Conservation (phyloP, 75 land plant species). For the Chamaecyparis obtusa region DNA sequence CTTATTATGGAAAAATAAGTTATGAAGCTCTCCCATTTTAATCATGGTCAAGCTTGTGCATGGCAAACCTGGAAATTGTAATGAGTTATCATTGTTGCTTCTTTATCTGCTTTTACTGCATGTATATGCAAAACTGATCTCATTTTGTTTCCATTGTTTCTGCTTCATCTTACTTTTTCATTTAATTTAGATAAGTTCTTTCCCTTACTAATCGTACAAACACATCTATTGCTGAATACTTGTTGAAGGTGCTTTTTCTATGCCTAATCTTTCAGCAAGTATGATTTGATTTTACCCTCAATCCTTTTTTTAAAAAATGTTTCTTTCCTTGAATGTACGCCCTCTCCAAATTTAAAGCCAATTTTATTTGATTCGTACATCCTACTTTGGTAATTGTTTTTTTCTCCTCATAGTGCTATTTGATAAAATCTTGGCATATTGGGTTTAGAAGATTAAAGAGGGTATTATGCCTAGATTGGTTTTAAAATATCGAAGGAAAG, state of each 20-base stretch:
- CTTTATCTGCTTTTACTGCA: neutral
- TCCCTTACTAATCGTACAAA: neutral
- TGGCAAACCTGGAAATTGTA: neutral
- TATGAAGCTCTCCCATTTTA: neutral
- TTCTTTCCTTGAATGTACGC: neutral
- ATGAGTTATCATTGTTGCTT: neutral
- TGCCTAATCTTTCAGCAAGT: neutral
- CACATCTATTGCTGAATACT: neutral
- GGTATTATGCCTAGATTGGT: too few species aligned
- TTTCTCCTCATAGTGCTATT: neutral
- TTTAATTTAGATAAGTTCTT: neutral
- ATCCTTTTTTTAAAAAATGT: neutral
- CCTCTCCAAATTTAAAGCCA: neutral
- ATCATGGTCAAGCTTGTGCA: neutral
- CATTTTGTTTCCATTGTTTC: neutral
- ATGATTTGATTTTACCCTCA: neutral
- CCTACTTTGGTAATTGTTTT: too few species aligned
- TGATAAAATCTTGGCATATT: neutral
- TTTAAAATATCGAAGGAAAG: too few species aligned
- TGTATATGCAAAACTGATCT: neutral
- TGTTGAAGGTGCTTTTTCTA: neutral
- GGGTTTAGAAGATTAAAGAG: neutral
- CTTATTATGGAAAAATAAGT: neutral
- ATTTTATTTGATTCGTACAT: too few species aligned
- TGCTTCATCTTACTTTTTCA: neutral